A percentile compares a stretch with the other conserved stretches of the same genome.
These are phyloP conservation scores for Phytophthora rubi DNA, from an alignment of 352 stramenopile genomes.

Conservation along the genomic window DNA sequence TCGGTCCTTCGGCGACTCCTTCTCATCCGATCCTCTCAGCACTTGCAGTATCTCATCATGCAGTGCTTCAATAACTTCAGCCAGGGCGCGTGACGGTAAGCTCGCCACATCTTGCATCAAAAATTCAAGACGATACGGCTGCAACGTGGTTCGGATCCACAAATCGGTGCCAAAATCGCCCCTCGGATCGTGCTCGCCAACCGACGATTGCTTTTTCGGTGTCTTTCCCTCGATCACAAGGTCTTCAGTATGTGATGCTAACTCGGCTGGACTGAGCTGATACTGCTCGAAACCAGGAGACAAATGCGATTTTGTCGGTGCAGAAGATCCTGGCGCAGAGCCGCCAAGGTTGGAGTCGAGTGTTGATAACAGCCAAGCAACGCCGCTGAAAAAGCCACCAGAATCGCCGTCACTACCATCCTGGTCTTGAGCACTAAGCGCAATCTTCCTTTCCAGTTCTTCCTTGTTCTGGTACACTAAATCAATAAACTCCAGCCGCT, in stretches of 20 bases:
- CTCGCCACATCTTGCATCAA: conserved; percentile 65
- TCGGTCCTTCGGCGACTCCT: conserved; percentile 22
- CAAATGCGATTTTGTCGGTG: conserved; percentile 25
- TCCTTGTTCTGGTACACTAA: conserved; percentile 69
- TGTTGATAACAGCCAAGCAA: conserved; percentile 76
- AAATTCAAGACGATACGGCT: conserved; percentile 71
- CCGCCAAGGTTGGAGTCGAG: conserved; percentile 57
- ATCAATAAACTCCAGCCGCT: conserved; percentile 62
- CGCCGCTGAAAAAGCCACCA: conserved; percentile 71
- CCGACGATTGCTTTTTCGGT: conserved; percentile 17
- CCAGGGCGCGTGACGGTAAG: conserved; percentile 50
- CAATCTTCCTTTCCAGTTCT: conserved; percentile 54
- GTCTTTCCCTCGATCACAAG: conserved; percentile 47
- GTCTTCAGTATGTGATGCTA: conserved; percentile 57
- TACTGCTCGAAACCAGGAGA: conserved; percentile 40
- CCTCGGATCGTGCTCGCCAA: conserved; percentile 19
- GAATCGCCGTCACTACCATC: conserved; percentile 24
- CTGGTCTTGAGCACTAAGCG: conserved; percentile 42
- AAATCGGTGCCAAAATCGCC: conserved; percentile 53
- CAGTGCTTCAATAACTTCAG: conserved; percentile 60
- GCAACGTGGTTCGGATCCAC: conserved; percentile 70
- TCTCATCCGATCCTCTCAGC: conserved; percentile 38
- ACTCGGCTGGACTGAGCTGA: conserved; percentile 46
- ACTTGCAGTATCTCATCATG: conserved; percentile 57
- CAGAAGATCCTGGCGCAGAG: conserved; percentile 18